These are phyloP conservation scores for Phyllostachys edulis DNA, from an alignment of 176 grass and related monocot species.

Conservation along the genomic window DNA sequence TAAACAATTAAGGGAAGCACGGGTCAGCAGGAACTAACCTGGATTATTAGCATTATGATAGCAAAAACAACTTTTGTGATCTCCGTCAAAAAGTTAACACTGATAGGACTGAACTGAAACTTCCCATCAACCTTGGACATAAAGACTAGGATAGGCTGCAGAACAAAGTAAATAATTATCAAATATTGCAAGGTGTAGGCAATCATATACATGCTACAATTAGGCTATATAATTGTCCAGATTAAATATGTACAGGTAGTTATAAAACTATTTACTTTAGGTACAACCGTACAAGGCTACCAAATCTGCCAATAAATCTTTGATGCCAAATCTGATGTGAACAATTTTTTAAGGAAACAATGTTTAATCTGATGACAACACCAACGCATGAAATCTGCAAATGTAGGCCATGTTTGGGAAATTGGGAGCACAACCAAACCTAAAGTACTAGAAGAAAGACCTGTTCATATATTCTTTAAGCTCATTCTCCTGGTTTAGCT, in stretches of 20 bases:
- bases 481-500: background rate
- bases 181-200: background rate
- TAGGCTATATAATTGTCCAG: background rate
- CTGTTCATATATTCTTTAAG: too few relatives aligned
- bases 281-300: background rate
- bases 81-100: constrained; percentile 93
- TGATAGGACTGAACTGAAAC: constrained; percentile 93
- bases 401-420: background rate
- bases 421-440: background rate
- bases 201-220: constrained; percentile 4
- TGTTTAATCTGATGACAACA: background rate
- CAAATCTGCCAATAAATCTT: background rate
- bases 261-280: background rate
- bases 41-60: constrained; percentile 76
- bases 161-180: constrained; percentile 23
- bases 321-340: background rate
- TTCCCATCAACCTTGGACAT: constrained; percentile 99
- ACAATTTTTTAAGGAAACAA: background rate
- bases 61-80: constrained; percentile 90
- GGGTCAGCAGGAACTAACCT: constrained; percentile 55
- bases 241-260: background rate
- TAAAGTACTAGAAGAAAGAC: background rate
- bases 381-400: background rate
- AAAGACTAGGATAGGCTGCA: constrained; percentile 97
- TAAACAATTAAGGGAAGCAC: constrained; percentile 29